phyloP scores from a whole-genome alignment of 2,329 filamentous ascomycete genomes.

The Sordariomycetes sp. region DNA sequence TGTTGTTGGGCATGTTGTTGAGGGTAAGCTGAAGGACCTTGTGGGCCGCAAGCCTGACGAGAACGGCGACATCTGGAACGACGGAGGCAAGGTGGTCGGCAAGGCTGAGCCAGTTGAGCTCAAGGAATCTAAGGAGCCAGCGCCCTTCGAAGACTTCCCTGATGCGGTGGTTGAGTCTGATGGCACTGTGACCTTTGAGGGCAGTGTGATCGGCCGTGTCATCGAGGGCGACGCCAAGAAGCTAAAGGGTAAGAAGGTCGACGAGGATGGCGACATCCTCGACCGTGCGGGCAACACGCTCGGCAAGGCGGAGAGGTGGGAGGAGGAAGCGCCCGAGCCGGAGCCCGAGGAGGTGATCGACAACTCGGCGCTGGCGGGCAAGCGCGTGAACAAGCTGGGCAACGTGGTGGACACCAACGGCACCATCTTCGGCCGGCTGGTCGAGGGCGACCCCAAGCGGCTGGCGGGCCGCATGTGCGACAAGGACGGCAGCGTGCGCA shows the following conservation, averaged over 20 bases:
- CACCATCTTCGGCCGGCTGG: slow-evolving; percentile 50
- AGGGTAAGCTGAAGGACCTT: slow-evolving; percentile 54
- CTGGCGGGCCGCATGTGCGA: slow-evolving; percentile 61
- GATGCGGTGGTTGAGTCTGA: slow-evolving; percentile 40
- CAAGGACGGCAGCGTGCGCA: slow-evolving; percentile 60
- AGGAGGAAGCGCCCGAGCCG: slow-evolving; percentile 33
- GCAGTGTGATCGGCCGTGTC: slow-evolving; percentile 47
- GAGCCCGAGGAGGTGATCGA: slow-evolving; percentile 44
- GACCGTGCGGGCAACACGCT: slow-evolving; percentile 58
- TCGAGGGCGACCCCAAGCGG: slow-evolving; percentile 55
- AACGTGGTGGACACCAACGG: slow-evolving; percentile 46
- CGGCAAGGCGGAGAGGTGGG: slow-evolving; percentile 59
- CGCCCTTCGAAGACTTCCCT: slow-evolving; percentile 49
- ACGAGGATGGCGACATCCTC: slow-evolving; percentile 58
- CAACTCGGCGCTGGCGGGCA: slow-evolving; percentile 54
- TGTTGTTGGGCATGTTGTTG: slow-evolving; percentile 49
- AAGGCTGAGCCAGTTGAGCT: slow-evolving; percentile 48
- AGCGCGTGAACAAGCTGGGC: slow-evolving; percentile 62
- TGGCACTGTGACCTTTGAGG: slow-evolving; percentile 40
- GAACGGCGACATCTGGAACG: slow-evolving; percentile 61
- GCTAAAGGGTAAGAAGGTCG: slow-evolving; percentile 54
- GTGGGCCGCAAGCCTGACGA: slow-evolving; percentile 54
- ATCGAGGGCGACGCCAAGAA: slow-evolving; percentile 53
- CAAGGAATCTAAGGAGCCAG: slow-evolving; percentile 32
- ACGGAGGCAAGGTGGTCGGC: slow-evolving; percentile 57